Base-by-base conservation (phyloP, 2,329 filamentous ascomycete genomes). In the Xylaria sp. region DNA sequence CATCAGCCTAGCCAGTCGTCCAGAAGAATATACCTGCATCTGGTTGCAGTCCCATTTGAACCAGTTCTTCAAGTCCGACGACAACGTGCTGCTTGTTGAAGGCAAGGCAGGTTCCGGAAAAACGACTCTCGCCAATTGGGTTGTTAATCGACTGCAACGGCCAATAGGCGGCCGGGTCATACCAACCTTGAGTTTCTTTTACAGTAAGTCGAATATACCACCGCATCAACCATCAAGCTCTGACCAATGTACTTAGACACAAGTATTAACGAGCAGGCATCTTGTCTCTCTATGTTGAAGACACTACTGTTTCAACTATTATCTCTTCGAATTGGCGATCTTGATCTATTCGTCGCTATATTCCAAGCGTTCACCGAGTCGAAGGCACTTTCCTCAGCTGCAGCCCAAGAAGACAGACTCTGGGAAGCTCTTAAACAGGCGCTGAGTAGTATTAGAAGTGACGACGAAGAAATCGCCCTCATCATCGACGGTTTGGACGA, bases 31-130 rank as follows among this genome's bases (percentile, higher is more conserved):
- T 23, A 65, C 63, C n/a, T 65, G 63, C 43, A 43, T 54, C 25
- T 65, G 63, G 63, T 65, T 65, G 31, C 63, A 65, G 47, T 49
- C 59, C 9, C 56, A 58, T 47, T 23, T 65, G 33, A 63, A 65
- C 29, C 60, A 60, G 29, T 65, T 65, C 60, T 65, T 65, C 60
- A 62, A 65, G 47, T 53, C 62, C n/a, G 55, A 54, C n/a, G 60
- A 63, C 11, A 60, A 57, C 11, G 52, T 60, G 3, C 37, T 65
- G 40, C 37, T 62, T 13, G 56, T 65, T 2, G 63, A 65, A 38
- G 63, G 63, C 13, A 59, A 56, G 21, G 44, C 60, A 3, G 63
- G 63, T 23, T 60, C 59, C 15, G 63, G 63, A 13, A 65, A 65
- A 37, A 65, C 63, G 15, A 63, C 63, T 7, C 53, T 65, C 4